Base-by-base conservation (phyloP, 176 grass and related monocot species). In the Poa annua region DNA sequence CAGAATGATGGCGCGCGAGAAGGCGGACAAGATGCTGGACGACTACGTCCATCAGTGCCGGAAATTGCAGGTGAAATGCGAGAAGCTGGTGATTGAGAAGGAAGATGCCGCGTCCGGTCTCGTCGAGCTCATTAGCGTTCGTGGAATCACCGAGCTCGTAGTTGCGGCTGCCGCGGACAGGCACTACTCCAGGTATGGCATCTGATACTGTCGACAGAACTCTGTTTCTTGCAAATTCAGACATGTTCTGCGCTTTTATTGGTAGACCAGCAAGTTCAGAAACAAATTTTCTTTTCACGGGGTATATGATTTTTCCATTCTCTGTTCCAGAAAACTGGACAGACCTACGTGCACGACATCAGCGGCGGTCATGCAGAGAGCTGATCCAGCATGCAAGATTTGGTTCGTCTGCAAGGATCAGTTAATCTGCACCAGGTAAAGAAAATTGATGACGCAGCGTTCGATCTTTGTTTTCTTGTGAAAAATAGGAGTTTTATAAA, bases 391-490 rank as follows among this genome's bases (percentile, higher is more conserved):
- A 19, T 93, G 91, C 81, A 90, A 88, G 57, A 90, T 93, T 25
- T 87, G 78, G 82, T 90, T 88, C 82, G 85, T 88, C 36, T 93
- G 88, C 45, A 93, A 80, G 49, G 85, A 84, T 33, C 76, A 92
- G 29, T 60, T 92, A 33, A 88, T 95, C 21, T 95, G 62, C 74
- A 86, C 79, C n/a, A 86, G 89, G 93, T 95, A 87, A 8, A 66
- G 22, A 84, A 5, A 29, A 73, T 39, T 44, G 35, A 45, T 13
- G 51, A 74, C 21, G 8, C 15, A 24, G 16, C 5, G 22, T 34
- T 34, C 71, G 24, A 8, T 38, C 56, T 83, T 45, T 34, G 2
- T 32, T 21, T 44, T 24, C 76, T 86, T 11, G 15, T 86, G 22
- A 41, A 19, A 80, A 45, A n/a, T 48, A 80, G 10, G 2, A 22